Percentiles rank a stretch among this genome's conserved stretches.
Conservation (phyloP, 1,139 yeast species). For the Keqinozyma sinolaborantium region DNA sequence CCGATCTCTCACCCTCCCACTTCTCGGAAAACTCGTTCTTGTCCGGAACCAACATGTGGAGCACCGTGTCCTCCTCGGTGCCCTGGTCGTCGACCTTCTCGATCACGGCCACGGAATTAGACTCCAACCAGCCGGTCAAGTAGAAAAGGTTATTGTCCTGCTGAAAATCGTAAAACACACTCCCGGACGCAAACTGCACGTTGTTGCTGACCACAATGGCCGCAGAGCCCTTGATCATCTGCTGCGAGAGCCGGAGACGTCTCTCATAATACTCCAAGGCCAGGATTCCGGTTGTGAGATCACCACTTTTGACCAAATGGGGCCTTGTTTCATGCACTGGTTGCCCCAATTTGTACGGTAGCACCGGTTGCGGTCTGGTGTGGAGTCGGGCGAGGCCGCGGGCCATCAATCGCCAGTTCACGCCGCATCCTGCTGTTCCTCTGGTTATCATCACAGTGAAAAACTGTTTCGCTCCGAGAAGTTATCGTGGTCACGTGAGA, state of each 20-base stretch:
- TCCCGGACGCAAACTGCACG: constrained; percentile 77
- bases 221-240: constrained; percentile 61
- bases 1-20: constrained; percentile 95
- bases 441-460: background rate
- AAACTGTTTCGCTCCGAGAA: background rate
- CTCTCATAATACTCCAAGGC: constrained; percentile 80
- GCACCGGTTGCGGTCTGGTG: constrained; percentile 16
- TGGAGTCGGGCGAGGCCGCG: constrained; percentile 5
- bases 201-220: constrained; percentile 74
- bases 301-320: constrained; percentile 63
- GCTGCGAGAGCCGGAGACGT: constrained; percentile 52
- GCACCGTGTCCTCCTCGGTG: constrained; percentile 48
- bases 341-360: constrained; percentile 62
- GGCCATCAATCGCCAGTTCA: too few species aligned
- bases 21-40: constrained; percentile 71
- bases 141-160: constrained; percentile 88
- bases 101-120: constrained; percentile 73
- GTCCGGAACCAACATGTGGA: constrained; percentile 87
- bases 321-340: constrained; percentile 87
- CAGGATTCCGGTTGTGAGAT: constrained; percentile 83
- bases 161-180: constrained; percentile 88
- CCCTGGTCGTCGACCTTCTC: constrained; percentile 53
- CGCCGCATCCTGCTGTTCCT: too few species aligned
- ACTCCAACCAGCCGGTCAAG: constrained; percentile 91
- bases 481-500: too few species aligned